Conservation (phyloP, 768 basidiomycete genomes). For the Boletus bicolor region DNA sequence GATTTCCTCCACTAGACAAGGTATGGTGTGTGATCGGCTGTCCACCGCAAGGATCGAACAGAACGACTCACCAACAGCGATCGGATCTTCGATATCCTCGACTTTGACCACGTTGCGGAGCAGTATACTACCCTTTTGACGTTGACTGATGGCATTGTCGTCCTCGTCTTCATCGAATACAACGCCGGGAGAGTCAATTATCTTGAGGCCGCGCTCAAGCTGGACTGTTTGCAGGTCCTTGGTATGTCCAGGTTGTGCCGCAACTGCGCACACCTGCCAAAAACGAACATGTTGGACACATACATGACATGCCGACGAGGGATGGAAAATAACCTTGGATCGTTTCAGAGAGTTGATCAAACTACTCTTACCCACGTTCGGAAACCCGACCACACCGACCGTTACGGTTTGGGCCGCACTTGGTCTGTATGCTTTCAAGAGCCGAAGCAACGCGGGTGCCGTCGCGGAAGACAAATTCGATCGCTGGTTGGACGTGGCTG, state of each 20-base stretch:
- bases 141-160: constrained; percentile 44
- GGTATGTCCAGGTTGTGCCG: constrained; percentile 92
- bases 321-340: constrained; percentile 54
- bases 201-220: constrained; percentile 86
- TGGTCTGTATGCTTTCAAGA: constrained; percentile 82
- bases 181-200: constrained; percentile 97
- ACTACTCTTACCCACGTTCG: constrained; percentile 96
- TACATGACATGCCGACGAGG: background rate
- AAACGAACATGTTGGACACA: background rate
- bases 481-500: constrained; percentile 71
- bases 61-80: constrained; percentile 68
- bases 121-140: constrained; percentile 55
- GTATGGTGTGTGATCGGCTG: background rate
- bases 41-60: background rate
- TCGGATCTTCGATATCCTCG: constrained; percentile 88
- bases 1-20: constrained; percentile 77
- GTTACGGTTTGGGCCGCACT: constrained; percentile 65
- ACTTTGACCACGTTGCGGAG: constrained; percentile 88
- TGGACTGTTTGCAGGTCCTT: constrained; percentile 88
- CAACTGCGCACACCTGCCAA: constrained; percentile 81
- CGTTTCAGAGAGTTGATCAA: constrained; percentile 91
- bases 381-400: constrained; percentile 92
- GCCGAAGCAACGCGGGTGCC: constrained; percentile 70
- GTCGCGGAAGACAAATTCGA: constrained; percentile 77
- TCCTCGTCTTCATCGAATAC: constrained; percentile 83